These are phyloP conservation scores for Streptanthus diversifolius DNA, from an alignment of 345 rosid genomes.

Conservation along the genomic window DNA sequence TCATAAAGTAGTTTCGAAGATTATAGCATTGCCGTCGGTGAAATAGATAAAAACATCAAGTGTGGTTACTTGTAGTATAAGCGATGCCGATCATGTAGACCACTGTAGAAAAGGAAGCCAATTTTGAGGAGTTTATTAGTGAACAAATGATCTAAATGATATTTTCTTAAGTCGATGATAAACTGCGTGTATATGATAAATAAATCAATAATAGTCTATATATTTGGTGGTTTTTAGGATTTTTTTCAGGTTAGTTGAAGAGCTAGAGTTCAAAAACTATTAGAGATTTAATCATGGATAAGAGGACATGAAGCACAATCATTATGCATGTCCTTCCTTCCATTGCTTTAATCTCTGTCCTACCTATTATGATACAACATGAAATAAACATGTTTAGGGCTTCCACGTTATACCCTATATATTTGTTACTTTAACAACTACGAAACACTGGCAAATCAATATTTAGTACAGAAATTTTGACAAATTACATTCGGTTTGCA, in stretches of 20 bases:
- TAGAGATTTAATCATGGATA: background rate
- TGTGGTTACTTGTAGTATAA: background rate
- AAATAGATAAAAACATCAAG: background rate
- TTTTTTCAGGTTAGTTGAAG: too few species aligned
- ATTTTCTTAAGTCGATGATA: too few species aligned
- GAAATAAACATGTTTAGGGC: background rate
- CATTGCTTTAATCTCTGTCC: background rate
- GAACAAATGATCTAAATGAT: too few species aligned
- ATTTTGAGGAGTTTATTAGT: too few species aligned
- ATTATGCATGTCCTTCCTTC: background rate
- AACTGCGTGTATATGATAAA: too few species aligned
- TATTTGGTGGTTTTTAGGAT: too few species aligned
- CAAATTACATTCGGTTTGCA: background rate
- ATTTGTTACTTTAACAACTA: background rate
- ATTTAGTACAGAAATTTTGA: background rate
- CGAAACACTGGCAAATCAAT: background rate
- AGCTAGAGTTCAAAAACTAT: background rate
- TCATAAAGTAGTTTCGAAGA: background rate
- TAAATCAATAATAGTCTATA: too few species aligned
- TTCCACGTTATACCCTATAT: background rate
- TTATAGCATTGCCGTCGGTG: too few species aligned
- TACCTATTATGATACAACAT: background rate
- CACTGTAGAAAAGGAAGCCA: too few species aligned
- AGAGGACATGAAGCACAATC: background rate
- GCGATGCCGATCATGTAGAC: too few species aligned